These are phyloP conservation scores for Cercospora sojina DNA, from an alignment of 2,329 filamentous ascomycete genomes.

Conservation along the genomic window DNA sequence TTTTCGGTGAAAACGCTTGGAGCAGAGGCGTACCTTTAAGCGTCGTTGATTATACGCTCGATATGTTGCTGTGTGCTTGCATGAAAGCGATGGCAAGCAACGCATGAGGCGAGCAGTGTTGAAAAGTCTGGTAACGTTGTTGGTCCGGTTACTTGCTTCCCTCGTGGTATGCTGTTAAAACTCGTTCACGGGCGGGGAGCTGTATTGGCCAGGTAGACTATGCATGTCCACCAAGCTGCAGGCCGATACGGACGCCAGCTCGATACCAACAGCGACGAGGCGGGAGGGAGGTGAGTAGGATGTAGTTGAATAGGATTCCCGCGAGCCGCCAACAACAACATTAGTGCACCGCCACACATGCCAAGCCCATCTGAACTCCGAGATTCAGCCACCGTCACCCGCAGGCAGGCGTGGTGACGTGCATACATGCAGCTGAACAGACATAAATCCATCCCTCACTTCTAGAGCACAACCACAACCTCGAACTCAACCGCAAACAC, in stretches of 20 bases:
- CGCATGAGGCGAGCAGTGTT: not conserved
- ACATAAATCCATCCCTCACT: slow-evolving; percentile 1
- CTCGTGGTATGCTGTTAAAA: not conserved
- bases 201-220: not conserved
- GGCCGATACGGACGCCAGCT: too few relatives aligned
- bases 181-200: not conserved
- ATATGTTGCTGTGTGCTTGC: not conserved
- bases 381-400: not conserved
- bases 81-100: not conserved
- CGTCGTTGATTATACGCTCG: not conserved
- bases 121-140: not conserved
- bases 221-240: not conserved
- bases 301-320: not conserved
- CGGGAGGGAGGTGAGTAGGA: not conserved
- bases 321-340: not conserved
- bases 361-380: not conserved
- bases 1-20: not conserved
- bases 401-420: slow-evolving; percentile 2
- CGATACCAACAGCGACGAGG: too few relatives aligned
- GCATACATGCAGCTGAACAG: not conserved
- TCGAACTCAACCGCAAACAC: not conserved
- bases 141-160: not conserved
- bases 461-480: not conserved
- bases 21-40: not conserved
- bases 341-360: not conserved